These are phyloP conservation scores for Trypanosoma platydactyli DNA, from an alignment of 208 protist genomes.

Conservation along the genomic window DNA sequence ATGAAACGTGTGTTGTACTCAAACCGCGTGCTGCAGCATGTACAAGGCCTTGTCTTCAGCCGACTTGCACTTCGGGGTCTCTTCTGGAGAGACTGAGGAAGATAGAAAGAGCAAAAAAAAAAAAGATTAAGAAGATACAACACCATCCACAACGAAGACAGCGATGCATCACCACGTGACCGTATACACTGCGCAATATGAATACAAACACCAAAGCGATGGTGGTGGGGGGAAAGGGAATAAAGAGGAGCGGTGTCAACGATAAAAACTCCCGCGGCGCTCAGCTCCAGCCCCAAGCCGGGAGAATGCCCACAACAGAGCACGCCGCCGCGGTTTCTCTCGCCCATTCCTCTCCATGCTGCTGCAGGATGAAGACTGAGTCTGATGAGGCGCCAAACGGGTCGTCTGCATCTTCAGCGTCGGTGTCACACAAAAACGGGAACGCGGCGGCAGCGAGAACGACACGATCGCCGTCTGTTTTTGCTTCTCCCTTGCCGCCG, in stretches of 20 bases:
- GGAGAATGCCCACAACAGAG: slow-evolving; percentile 14
- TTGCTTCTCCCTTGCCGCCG: not conserved
- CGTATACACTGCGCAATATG: not conserved
- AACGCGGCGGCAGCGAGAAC: slow-evolving; percentile 16
- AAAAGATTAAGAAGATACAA: slow-evolving; percentile 2
- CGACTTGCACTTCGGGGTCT: not conserved
- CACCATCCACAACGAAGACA: not conserved
- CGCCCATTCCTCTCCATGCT: not conserved
- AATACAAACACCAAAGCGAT: not conserved
- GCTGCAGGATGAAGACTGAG: slow-evolving; percentile 9
- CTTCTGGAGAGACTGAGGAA: not conserved
- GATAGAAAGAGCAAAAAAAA: slow-evolving; percentile 10
- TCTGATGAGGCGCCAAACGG: slow-evolving; percentile 23
- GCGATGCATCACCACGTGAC: not conserved
- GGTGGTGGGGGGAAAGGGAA: not conserved
- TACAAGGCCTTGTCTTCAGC: not conserved
- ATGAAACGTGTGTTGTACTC: not conserved
- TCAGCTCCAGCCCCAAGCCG: slow-evolving; percentile 16
- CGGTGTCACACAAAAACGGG: not conserved
- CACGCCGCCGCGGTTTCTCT: not conserved
- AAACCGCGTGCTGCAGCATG: not conserved
- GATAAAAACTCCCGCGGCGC: not conserved
- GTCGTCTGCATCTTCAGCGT: slow-evolving; percentile 5
- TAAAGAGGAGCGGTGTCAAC: not conserved
- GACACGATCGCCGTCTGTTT: not conserved